phyloP scores from a whole-genome alignment of 2,329 filamentous ascomycete genomes.

The Claviceps capensis region DNA sequence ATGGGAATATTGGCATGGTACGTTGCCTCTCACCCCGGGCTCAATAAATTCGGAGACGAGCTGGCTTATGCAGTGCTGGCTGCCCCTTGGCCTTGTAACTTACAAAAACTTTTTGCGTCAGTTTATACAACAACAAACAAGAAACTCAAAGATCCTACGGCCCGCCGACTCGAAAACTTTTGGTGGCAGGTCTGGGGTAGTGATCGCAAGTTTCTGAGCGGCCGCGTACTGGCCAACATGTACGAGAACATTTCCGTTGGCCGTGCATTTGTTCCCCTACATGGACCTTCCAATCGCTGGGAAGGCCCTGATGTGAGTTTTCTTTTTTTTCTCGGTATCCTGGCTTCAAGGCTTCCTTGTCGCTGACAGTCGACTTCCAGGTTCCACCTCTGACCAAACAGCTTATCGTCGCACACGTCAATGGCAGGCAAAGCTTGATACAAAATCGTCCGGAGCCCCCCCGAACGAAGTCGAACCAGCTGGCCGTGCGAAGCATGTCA shows the following conservation, averaged over 20 bases:
- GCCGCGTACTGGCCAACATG: conserved; percentile 37
- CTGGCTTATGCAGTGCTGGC: neutral
- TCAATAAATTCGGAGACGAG: neutral
- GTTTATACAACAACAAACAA: conserved; percentile 48
- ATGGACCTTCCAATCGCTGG: conserved; percentile 38
- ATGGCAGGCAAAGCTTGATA: conserved; percentile 5
- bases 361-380: conserved; percentile 8
- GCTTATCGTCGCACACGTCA: conserved; percentile 14
- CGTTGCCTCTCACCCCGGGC: conserved; percentile 1
- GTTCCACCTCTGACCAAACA: conserved; percentile 16
- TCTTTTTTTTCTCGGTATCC: neutral
- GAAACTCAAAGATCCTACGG: conserved; percentile 46
- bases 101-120: conserved; percentile 13
- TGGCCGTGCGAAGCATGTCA: conserved; percentile 17
- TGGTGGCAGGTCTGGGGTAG: conserved; percentile 56
- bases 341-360: neutral
- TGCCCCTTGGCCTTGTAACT: neutral
- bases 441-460: conserved; percentile 7
- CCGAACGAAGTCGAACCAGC: conserved; percentile 10
- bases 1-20: conserved; percentile 44
- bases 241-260: conserved; percentile 46
- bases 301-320: conserved; percentile 32
- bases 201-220: conserved; percentile 37
- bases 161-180: conserved; percentile 48
- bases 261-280: conserved; percentile 41